phyloP scores from a whole-genome alignment of 192 early-diverging fungal genomes.

The Coemansia umbellata region DNA sequence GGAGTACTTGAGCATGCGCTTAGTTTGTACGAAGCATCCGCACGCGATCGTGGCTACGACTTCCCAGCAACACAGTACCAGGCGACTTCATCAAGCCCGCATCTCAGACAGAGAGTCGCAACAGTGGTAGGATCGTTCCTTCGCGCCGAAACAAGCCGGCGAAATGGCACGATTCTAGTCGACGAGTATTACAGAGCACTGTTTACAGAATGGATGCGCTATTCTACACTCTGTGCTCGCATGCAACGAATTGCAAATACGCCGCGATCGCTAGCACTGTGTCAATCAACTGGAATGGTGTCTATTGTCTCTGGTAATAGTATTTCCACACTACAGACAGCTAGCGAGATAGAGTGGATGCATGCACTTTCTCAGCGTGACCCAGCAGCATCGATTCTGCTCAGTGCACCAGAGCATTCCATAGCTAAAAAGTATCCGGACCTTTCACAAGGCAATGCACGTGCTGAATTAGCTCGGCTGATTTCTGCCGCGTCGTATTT shows the following conservation, averaged over 20 bases:
- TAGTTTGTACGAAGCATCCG: slow-evolving; percentile 21
- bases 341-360: slow-evolving; percentile 36
- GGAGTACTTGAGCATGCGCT: slow-evolving; percentile 39
- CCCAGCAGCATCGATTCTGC: slow-evolving; percentile 24
- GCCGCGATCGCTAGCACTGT: slow-evolving; percentile 31
- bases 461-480: slow-evolving; percentile 15
- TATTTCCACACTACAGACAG: slow-evolving; percentile 14
- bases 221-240: slow-evolving; percentile 40
- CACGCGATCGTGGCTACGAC: slow-evolving; percentile 33
- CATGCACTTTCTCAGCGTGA: slow-evolving; percentile 18
- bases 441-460: slow-evolving; percentile 20
- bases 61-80: slow-evolving; percentile 11
- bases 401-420: slow-evolving; percentile 12
- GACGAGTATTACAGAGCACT: slow-evolving; percentile 32
- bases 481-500: slow-evolving; percentile 28
- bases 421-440: slow-evolving; percentile 13
- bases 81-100: slow-evolving; percentile 13
- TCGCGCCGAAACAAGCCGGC: slow-evolving; percentile 16
- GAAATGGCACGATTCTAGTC: slow-evolving; percentile 10
- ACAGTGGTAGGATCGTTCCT: slow-evolving; percentile 29
- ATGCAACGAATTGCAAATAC: slow-evolving; percentile 32
- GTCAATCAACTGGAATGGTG: slow-evolving; percentile 30
- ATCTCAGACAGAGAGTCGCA: slow-evolving; percentile 30
- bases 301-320: slow-evolving; percentile 21
- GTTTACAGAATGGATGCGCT: slow-evolving; percentile 54